Conservation (phyloP, 331 rosid species). For the Pyrus hybrid region DNA sequence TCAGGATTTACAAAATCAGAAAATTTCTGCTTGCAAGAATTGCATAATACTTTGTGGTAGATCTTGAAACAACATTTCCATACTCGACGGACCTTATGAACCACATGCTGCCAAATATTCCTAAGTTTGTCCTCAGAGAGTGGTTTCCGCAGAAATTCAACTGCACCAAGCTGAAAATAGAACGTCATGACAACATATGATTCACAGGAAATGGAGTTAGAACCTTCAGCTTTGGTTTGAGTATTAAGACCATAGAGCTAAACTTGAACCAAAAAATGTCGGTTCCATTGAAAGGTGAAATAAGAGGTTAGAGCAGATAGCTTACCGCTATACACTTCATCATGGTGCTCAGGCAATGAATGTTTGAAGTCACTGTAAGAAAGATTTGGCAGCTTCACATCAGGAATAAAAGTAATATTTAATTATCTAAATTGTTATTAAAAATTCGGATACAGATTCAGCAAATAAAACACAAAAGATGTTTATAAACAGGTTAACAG, state of each 20-base stretch:
- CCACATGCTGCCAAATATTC: constrained; percentile 99
- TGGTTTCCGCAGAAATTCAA: constrained; percentile 83
- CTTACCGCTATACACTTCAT: constrained; percentile 98
- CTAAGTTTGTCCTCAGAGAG: constrained; percentile 83
- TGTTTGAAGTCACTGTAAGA: constrained; percentile 67
- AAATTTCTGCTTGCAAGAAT: constrained; percentile 2
- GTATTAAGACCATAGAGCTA: background rate
- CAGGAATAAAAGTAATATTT: constrained; percentile 5
- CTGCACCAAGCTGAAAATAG: constrained; percentile 80
- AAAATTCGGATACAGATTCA: background rate
- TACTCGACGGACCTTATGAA: constrained; percentile 73
- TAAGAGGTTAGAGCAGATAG: constrained; percentile 8
- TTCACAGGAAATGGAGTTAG: background rate
- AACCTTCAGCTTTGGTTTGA: background rate
- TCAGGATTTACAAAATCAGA: constrained; percentile 32
- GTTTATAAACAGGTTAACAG: background rate
- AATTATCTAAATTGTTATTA: background rate
- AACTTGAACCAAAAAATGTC: background rate
- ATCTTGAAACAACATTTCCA: constrained; percentile 2
- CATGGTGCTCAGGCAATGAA: constrained; percentile 75
- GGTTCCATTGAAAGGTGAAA: background rate
- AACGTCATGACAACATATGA: constrained; percentile 10
- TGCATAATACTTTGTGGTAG: background rate
- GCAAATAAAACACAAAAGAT: background rate
- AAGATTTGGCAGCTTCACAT: constrained; percentile 12